These are phyloP conservation scores for Penicillium lagena DNA, from an alignment of 495 filamentous ascomycete genomes.

Conservation along the genomic window DNA sequence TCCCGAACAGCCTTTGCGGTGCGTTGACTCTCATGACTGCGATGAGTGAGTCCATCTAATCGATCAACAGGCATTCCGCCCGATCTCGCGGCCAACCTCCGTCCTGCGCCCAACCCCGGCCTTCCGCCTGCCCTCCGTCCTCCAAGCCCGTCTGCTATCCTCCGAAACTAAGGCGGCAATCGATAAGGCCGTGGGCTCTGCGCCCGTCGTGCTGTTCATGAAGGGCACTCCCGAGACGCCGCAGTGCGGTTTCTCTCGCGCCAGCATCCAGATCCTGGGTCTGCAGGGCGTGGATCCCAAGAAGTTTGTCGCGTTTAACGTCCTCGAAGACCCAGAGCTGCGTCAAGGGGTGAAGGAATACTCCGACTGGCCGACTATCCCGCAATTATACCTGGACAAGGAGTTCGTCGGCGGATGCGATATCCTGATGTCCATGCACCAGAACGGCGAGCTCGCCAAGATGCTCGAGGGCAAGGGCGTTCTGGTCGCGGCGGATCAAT, in stretches of 20 bases:
- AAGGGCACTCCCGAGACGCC: slow-evolving; percentile 95
- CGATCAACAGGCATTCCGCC: slow-evolving; percentile 27
- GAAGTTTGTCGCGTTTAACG: slow-evolving; percentile 96
- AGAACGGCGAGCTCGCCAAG: slow-evolving; percentile 89
- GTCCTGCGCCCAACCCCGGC: slow-evolving; percentile 17
- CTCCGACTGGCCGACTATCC: slow-evolving; percentile 98
- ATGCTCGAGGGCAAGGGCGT: slow-evolving; percentile 86
- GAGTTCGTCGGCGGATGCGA: slow-evolving; percentile 97
- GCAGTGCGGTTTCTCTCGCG: slow-evolving; percentile 97
- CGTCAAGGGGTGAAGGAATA: slow-evolving; percentile 94
- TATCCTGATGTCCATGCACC: slow-evolving; percentile 95
- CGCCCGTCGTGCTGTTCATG: slow-evolving; percentile 97
- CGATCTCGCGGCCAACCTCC: slow-evolving; percentile 22
- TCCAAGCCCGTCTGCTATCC: slow-evolving; percentile 63
- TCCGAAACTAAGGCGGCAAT: slow-evolving; percentile 71
- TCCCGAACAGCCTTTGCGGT: slow-evolving; percentile 31
- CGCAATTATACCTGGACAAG: slow-evolving; percentile 89
- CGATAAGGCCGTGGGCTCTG: slow-evolving; percentile 74
- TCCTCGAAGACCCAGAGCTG: slow-evolving; percentile 83
- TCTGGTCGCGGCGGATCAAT: slow-evolving; percentile 51
- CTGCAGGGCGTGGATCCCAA: slow-evolving; percentile 92
- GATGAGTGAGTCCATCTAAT: not conserved
- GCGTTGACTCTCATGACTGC: slow-evolving; percentile 1
- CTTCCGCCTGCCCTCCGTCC: slow-evolving; percentile 23
- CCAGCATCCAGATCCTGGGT: slow-evolving; percentile 89